phyloP scores from a whole-genome alignment of 495 filamentous ascomycete species.

The Pyronema domesticum region DNA sequence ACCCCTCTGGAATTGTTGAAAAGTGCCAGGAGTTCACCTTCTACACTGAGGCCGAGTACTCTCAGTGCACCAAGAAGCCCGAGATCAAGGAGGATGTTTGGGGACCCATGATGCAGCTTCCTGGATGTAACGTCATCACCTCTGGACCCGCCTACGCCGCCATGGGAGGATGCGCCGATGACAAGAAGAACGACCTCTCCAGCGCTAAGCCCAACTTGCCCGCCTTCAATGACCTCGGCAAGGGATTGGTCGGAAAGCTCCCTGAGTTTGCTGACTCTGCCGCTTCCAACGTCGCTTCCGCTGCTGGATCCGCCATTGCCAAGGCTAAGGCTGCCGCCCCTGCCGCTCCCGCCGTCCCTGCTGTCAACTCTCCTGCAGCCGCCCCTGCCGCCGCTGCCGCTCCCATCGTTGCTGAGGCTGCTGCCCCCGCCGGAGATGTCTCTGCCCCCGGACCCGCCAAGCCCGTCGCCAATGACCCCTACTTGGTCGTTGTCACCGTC shows the following conservation, averaged over 20 bases:
- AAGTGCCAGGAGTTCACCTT: slow-evolving; percentile 11
- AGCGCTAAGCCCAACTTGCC: too few relatives aligned
- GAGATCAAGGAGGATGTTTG: slow-evolving; percentile 26
- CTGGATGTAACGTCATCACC: slow-evolving; percentile 30
- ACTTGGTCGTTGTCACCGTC: slow-evolving; percentile 1
- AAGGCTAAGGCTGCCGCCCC: background rate
- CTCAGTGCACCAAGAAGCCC: slow-evolving; percentile 14
- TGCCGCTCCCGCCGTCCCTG: background rate
- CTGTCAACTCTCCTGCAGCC: background rate
- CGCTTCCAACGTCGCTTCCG: background rate
- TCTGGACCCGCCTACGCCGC: slow-evolving; percentile 18
- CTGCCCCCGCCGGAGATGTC: background rate
- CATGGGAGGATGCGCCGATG: slow-evolving; percentile 9
- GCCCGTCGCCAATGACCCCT: background rate
- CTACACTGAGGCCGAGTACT: slow-evolving; percentile 5
- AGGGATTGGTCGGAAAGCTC: background rate
- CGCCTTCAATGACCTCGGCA: too few relatives aligned
- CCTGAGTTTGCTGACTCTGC: background rate
- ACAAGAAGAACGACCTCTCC: background rate
- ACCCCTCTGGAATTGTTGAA: slow-evolving; percentile 14
- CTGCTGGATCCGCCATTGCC: background rate
- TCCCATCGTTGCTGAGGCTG: background rate
- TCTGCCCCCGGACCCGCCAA: background rate
- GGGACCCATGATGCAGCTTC: slow-evolving; percentile 28
- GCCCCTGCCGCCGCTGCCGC: background rate